Percentiles rank a stretch among this genome's conserved stretches.
Evolutionary conservation across 2,329 filamentous ascomycete genomes (phyloP).

Genomic region (Colletotrichum ledebouriae): DNA sequence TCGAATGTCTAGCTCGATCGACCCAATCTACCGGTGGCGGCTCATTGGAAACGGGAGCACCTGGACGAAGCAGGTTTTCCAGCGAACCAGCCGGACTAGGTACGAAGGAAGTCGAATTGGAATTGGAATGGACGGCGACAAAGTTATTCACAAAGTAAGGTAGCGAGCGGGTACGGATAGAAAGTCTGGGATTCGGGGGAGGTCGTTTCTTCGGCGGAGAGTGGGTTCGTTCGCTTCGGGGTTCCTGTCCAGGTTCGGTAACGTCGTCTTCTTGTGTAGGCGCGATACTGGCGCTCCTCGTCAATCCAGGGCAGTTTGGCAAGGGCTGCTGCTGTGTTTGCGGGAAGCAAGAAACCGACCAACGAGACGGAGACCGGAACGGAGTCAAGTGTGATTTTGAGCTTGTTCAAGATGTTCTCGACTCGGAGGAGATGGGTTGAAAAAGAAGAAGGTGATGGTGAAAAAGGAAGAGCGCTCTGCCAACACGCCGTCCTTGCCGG

Average conservation of each 20-base stretch:
- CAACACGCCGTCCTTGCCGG: constrained; percentile 41
- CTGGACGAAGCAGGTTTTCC: constrained; percentile 20
- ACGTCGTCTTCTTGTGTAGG: background rate
- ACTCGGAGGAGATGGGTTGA: constrained; percentile 6
- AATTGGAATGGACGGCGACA: constrained; percentile 2
- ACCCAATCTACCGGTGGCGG: constrained; percentile 3
- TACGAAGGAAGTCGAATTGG: constrained; percentile 16
- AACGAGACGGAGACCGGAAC: constrained; percentile 15
- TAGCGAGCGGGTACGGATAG: constrained; percentile 22
- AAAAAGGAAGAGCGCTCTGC: constrained; percentile 22
- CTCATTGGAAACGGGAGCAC: constrained; percentile 26
- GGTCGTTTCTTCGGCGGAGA: constrained; percentile 19
- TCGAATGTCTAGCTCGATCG: constrained; percentile 1
- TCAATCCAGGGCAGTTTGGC: too few species aligned
- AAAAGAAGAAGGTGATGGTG: background rate
- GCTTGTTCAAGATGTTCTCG: background rate
- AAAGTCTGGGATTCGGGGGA: constrained; percentile 4
- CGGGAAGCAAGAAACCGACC: constrained; percentile 8
- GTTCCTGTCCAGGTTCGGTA: background rate
- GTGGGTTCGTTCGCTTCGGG: constrained; percentile 29
- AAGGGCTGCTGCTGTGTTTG: background rate
- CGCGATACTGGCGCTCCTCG: too few species aligned
- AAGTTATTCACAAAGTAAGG: constrained; percentile 8
- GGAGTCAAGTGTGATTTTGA: constrained; percentile 5
- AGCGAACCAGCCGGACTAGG: constrained; percentile 25